Evolutionary conservation across 164 flowering plant genomes (phyloP), one percentile per base, ranked within the genome.

Genomic region (Nymphaea colorata): DNA sequence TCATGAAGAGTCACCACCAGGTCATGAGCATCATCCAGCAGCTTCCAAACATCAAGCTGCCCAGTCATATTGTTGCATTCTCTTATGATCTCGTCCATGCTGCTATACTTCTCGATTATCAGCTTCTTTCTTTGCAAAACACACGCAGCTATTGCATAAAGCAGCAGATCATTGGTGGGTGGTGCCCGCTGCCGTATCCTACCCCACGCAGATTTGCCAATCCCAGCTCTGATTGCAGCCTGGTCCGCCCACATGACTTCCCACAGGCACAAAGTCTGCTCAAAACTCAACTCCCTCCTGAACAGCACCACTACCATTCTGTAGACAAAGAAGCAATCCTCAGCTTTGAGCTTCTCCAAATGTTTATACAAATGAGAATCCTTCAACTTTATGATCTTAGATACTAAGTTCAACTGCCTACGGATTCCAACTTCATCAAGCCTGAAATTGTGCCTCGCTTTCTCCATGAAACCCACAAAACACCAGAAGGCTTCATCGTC

Each of bases 181-280:
- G 64, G 64, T 4, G 97, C 96, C 15, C 83, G 77, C 64, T 73
- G 91, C 75, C 97, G 81, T 60, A 87, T 88, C 79, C 84, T 85
- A 42, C 90, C 82, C 98, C 97, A 88, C 3, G 93, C 89, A 25
- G 97, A 88, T 68, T 85, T 89, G 17, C 90, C 82, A 14, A 94
- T 82, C 25, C 96, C 91, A 4, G 93, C 96, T 70, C 98, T 82
- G 42, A 86, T 82, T 4, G 98, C 98, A 4, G 93, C 93, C 72
- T 89, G 96, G 72, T 94, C 97, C 8, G 98, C 97, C 98, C 98
- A 94, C 85, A 94, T 86, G 10, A 94, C 96, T 72, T 94, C 97
- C 98, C 98, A 94, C 3, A 94, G 80, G 69, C 97, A 91, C 17
- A 87, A 43, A 0, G 96, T 91, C 79, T 91, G 97, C 77, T 91